phyloP scores from a whole-genome alignment of 495 filamentous ascomycete species.

The Podospora didyma region DNA sequence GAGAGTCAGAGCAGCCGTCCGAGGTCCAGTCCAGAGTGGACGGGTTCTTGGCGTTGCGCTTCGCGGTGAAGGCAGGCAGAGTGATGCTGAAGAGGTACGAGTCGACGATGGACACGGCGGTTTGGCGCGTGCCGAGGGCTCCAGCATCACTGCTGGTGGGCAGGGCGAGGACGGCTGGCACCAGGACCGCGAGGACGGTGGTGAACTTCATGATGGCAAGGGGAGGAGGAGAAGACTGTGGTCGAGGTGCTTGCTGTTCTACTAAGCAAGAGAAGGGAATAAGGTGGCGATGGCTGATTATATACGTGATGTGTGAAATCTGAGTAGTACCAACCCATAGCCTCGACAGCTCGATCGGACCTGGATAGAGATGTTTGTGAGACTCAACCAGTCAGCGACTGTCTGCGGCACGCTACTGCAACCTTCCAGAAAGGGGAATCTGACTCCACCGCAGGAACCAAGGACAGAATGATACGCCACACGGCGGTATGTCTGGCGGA shows the following conservation, averaged over 20 bases:
- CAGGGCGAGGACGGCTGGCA: slow-evolving; percentile 14
- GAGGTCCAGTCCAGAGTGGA: slow-evolving; percentile 35
- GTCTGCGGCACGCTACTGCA: not conserved
- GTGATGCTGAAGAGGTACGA: slow-evolving; percentile 30
- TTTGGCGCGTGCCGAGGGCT: slow-evolving; percentile 4
- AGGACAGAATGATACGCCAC: not conserved
- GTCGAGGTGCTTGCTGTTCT: not conserved
- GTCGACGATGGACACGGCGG: slow-evolving; percentile 28
- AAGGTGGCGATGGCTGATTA: too few relatives aligned
- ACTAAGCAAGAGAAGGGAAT: too few relatives aligned
- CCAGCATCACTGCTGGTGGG: slow-evolving; percentile 7
- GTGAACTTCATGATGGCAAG: slow-evolving; percentile 25
- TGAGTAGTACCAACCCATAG: too few relatives aligned
- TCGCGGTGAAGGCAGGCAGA: slow-evolving; percentile 26
- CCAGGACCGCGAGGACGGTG: slow-evolving; percentile 18
- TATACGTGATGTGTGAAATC: too few relatives aligned
- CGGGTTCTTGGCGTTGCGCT: slow-evolving; percentile 29
- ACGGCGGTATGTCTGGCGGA: not conserved
- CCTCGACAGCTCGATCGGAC: too few relatives aligned
- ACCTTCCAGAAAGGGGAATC: not conserved
- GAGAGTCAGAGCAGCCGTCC: slow-evolving; percentile 39
- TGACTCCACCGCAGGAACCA: not conserved
- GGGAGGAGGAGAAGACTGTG: not conserved
- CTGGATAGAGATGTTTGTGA: too few relatives aligned
- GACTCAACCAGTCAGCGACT: too few relatives aligned